phyloP scores from a whole-genome alignment of 2,329 filamentous ascomycete genomes.

The Alternaria longipes region DNA sequence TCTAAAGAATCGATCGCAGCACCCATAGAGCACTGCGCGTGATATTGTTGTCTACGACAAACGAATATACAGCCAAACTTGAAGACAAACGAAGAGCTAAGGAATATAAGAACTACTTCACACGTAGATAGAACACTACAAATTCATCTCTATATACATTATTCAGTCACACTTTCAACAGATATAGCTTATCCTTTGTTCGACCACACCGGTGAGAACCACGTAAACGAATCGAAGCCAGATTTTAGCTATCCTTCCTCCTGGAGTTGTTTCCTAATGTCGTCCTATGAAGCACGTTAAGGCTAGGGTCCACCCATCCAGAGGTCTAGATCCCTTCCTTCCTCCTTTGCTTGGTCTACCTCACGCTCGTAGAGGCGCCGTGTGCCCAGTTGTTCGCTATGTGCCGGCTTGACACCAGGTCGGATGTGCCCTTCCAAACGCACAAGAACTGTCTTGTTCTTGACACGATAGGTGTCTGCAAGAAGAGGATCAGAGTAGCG shows the following conservation, averaged over 20 bases:
- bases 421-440: background rate
- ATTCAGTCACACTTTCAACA: no score
- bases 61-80: no score
- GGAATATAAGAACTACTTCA: no score
- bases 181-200: background rate
- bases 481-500: background rate
- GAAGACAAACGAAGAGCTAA: no score
- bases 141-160: no score
- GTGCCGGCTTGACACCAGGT: background rate
- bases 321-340: background rate
- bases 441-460: background rate
- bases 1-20: background rate
- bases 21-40: background rate
- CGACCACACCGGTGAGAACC: background rate
- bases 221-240: background rate
- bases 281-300: background rate
- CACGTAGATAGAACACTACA: no score
- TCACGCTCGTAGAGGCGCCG: background rate
- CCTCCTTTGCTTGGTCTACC: background rate
- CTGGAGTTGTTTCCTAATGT: no score
- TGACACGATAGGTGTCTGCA: background rate
- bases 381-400: background rate
- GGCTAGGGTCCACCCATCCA: background rate
- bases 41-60: no score
- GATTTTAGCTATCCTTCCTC: background rate